Conservation (phyloP, 257 asterid species). For the Salvia splendens region DNA sequence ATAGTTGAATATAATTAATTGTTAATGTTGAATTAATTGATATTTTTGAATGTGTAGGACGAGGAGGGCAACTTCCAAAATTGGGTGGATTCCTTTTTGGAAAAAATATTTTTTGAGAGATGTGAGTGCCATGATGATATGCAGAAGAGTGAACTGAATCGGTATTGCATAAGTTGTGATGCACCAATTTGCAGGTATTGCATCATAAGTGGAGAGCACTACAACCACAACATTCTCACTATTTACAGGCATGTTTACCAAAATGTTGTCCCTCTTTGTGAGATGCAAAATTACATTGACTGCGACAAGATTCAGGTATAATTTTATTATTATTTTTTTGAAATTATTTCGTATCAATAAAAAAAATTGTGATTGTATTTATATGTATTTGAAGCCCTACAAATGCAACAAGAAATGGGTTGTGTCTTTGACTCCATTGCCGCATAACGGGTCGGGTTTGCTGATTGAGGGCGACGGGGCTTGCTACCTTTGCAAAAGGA, state of each 20-base stretch:
- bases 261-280: conserved; percentile 43
- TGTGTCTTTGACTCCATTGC: conserved; percentile 43
- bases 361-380: no score
- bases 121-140: conserved; percentile 40
- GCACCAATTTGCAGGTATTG: conserved; percentile 43
- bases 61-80: not conserved
- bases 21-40: no score
- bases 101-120: conserved; percentile 40
- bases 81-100: conserved; percentile 41
- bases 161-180: conserved; percentile 45
- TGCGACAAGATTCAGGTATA: conserved; percentile 44
- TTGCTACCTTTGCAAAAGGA: conserved; percentile 42
- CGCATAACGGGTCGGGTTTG: conserved; percentile 48
- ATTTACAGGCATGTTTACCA: conserved; percentile 53
- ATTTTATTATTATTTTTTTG: not conserved
- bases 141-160: conserved; percentile 41
- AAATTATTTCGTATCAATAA: not conserved
- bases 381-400: conserved; percentile 32
- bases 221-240: conserved; percentile 34
- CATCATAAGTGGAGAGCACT: conserved; percentile 26
- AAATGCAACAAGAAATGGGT: conserved; percentile 53
- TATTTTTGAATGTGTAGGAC: not conserved
- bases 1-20: no score
- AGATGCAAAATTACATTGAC: conserved; percentile 37
- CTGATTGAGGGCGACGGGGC: conserved; percentile 46